Conservation (phyloP, 805 yeast genomes). For the Cyberlindnera nakhonratchasimensis region DNA sequence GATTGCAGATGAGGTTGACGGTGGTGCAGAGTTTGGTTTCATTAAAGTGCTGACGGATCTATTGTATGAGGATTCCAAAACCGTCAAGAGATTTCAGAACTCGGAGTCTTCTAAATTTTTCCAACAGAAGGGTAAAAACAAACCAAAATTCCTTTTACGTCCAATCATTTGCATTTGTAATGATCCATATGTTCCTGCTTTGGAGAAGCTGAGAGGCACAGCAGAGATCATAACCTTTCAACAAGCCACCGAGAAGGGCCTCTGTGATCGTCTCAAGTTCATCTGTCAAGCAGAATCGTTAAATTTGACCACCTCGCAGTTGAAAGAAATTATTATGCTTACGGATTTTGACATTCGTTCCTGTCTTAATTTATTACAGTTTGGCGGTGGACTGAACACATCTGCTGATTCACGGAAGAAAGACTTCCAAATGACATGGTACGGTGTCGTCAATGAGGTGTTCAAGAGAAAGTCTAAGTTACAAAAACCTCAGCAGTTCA, state of each 20-base stretch:
- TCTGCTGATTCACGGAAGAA: constrained; percentile 37
- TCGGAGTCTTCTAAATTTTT: constrained; percentile 26
- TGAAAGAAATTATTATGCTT: constrained; percentile 63
- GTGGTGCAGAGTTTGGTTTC: constrained; percentile 64
- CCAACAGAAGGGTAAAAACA: constrained; percentile 32
- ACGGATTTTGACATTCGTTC: constrained; percentile 84
- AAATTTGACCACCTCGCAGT: constrained; percentile 41
- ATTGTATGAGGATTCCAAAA: constrained; percentile 52
- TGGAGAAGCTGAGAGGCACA: constrained; percentile 69
- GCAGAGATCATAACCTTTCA: constrained; percentile 70
- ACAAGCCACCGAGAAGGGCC: constrained; percentile 48
- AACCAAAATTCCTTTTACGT: constrained; percentile 50
- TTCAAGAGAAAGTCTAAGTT: constrained; percentile 50
- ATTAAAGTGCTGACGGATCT: constrained; percentile 57
- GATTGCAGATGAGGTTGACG: constrained; percentile 88
- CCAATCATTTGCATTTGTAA: constrained; percentile 94
- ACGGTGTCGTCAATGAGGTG: constrained; percentile 53
- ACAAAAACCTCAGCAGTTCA: constrained; percentile 46
- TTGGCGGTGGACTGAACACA: constrained; percentile 31
- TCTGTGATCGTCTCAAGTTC: constrained; percentile 45
- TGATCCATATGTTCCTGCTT: constrained; percentile 70
- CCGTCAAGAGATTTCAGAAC: constrained; percentile 35
- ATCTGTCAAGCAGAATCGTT: constrained; percentile 56
- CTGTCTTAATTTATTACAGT: constrained; percentile 80
- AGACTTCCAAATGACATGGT: constrained; percentile 69